Evolutionary conservation across 164 flowering plant species (phyloP).

Genomic region (Chimonanthus praecox): DNA sequence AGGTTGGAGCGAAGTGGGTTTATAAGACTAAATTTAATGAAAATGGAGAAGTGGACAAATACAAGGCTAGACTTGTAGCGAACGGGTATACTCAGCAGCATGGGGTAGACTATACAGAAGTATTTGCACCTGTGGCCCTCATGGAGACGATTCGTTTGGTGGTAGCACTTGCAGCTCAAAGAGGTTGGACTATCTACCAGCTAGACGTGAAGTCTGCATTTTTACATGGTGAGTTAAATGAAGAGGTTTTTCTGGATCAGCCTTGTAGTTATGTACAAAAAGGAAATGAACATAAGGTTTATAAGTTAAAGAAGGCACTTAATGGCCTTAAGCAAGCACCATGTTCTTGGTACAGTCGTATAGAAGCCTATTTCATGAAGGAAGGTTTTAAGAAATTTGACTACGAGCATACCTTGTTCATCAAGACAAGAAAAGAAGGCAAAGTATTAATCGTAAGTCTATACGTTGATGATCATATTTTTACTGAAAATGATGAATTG

Average conservation of each 20-base stretch:
- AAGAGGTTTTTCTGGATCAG: not conserved
- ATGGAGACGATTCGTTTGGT: not conserved
- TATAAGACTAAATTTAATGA: no score
- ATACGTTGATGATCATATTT: no score
- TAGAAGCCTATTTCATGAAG: no score
- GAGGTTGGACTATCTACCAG: not conserved
- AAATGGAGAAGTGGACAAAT: no score
- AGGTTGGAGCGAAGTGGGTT: no score
- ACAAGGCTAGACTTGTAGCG: no score
- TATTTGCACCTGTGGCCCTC: not conserved
- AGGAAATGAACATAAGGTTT: slow-evolving; percentile 1
- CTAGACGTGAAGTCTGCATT: not conserved
- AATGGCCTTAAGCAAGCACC: no score
- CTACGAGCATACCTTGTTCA: not conserved
- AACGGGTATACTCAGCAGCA: no score
- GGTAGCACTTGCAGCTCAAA: not conserved
- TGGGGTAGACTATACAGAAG: not conserved
- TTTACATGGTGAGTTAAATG: not conserved
- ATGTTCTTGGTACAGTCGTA: no score
- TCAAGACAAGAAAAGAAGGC: not conserved
- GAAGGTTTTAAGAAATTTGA: not conserved
- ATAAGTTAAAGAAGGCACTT: no score
- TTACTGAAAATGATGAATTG: not conserved
- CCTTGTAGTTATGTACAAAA: slow-evolving; percentile 1
- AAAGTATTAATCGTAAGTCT: not conserved